Evolutionary conservation across 257 asterid genomes (phyloP), one percentile per base, ranked within the genome.

Genomic region (Rhazya stricta): DNA sequence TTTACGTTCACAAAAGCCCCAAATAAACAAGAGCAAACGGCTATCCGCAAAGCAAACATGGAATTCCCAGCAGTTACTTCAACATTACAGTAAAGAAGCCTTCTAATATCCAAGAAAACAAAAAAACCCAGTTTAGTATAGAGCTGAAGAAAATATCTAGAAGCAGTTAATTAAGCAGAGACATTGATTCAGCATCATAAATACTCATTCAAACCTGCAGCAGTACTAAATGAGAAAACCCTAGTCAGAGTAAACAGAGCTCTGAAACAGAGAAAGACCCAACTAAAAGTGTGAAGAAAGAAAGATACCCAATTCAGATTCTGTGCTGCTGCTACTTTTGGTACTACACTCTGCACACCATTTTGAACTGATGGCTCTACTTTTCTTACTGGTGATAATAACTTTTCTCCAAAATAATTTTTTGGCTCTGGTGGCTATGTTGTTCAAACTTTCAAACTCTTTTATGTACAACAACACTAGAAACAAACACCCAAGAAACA

Each of bases 301-400:
- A 77, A 75, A 76, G 81, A 72, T 72, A 79, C 86, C 84, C 46
- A 67, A 56, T 74, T 75, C 80, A 84, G 83, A 73, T 67, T 80
- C 78, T 79, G 43, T 67, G 77, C 75, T 21, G 80, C 80, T 30
- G 61, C 76, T 76, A 78, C 80, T 81, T 81, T 81, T 81, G 29
- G 72, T 63, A 50, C 74, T 74, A 78, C 42, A 25, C n/a, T 43
- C 73, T 67, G 50, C 45, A 76, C 76, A 65, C 80, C 76, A 69
- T 77, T 69, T 78, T 77, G 80, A 69, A 77, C 73, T 39, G 71
- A 60, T 58, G 29, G 67, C 74, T 65, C 36, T 69, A 12, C 71
- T 19, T 53, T 54, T 57, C n/a, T 16, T 15, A 75, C 37, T 39
- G 37, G 43, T 56, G 50, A 62, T 16, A 34, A 29, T 12, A 57